Conservation (phyloP, 768 basidiomycete genomes). For the Amanita pseudoporphyria region DNA sequence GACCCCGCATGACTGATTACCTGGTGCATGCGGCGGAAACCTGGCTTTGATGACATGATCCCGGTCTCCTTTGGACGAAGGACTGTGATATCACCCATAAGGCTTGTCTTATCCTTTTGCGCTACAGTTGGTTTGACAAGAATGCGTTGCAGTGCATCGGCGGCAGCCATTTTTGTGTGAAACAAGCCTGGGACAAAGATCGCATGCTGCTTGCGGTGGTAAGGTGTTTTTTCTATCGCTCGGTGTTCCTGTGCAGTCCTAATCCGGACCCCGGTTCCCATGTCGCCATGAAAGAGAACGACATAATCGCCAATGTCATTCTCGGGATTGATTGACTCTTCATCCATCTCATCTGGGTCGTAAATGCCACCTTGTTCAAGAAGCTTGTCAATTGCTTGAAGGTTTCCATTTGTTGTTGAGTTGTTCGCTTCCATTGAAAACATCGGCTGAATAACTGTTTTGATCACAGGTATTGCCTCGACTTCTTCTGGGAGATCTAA, state of each 20-base stretch:
- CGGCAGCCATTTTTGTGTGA: slow-evolving; percentile 21
- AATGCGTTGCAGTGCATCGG: slow-evolving; percentile 16
- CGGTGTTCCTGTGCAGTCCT: slow-evolving; percentile 4
- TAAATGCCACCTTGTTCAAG: slow-evolving; percentile 4
- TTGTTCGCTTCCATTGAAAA: slow-evolving; percentile 2
- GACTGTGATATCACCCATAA: slow-evolving; percentile 11
- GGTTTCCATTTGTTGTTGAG: slow-evolving; percentile 12
- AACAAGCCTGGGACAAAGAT: slow-evolving; percentile 17
- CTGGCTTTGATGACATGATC: too few species aligned
- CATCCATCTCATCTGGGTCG: background rate
- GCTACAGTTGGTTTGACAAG: slow-evolving; percentile 12
- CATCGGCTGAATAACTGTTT: slow-evolving; percentile 7
- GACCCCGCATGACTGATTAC: too few species aligned
- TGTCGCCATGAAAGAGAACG: slow-evolving; percentile 13
- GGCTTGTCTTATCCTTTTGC: slow-evolving; percentile 10
- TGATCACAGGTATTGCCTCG: slow-evolving; percentile 12
- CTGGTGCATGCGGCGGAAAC: too few species aligned
- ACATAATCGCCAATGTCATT: slow-evolving; percentile 7
- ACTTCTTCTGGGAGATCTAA: slow-evolving; percentile 9
- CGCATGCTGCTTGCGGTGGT: slow-evolving; percentile 12
- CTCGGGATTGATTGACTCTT: background rate
- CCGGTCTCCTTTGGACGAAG: too few species aligned
- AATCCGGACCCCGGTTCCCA: slow-evolving; percentile 13
- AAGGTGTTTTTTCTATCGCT: slow-evolving; percentile 13
- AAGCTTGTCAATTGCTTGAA: slow-evolving; percentile 6